Evolutionary conservation across 2,329 filamentous ascomycete genomes (phyloP).

Genomic region (Exophiala phaeomuriformis): DNA sequence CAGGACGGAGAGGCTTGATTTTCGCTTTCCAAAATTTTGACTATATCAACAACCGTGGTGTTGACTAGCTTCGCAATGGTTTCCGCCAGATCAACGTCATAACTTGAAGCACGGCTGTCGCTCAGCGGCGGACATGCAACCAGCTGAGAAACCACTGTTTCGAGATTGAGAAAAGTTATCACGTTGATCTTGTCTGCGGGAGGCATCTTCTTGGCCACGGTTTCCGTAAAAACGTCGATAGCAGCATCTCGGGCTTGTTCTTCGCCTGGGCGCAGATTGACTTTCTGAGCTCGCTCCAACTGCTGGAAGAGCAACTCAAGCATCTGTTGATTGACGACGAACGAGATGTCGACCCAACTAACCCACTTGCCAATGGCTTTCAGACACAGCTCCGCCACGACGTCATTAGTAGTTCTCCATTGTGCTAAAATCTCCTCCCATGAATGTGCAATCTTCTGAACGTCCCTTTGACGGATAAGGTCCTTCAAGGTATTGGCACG

Average conservation of each 20-base stretch:
- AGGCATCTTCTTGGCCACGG: constrained; percentile 97
- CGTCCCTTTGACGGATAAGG: constrained; percentile 74
- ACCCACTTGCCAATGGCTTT: constrained; percentile 95
- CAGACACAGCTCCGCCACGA: constrained; percentile 76
- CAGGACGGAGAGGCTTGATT: constrained; percentile 54
- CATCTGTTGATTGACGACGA: constrained; percentile 86
- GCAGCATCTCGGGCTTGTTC: constrained; percentile 84
- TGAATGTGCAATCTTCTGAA: constrained; percentile 75
- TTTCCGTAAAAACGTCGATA: constrained; percentile 91
- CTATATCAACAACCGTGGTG: constrained; percentile 76
- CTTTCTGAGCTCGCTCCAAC: constrained; percentile 64
- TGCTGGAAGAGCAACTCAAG: constrained; percentile 78
- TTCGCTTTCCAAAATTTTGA: constrained; percentile 73
- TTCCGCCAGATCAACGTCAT: constrained; percentile 93
- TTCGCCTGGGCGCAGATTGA: constrained; percentile 57
- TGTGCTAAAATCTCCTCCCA: constrained; percentile 85
- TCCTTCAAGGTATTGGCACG: constrained; percentile 89
- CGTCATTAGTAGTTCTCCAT: constrained; percentile 64
- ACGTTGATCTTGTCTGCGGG: constrained; percentile 86
- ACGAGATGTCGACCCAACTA: constrained; percentile 94
- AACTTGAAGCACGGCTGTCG: constrained; percentile 73
- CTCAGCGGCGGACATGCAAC: constrained; percentile 73
- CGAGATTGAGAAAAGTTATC: constrained; percentile 82
- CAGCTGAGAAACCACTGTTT: constrained; percentile 76
- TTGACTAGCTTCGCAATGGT: constrained; percentile 94